A percentile compares a stretch with the other conserved stretches of the same genome.
Evolutionary conservation across 2,329 filamentous ascomycete genomes (phyloP).

Genomic region (Calcarisporium arbuscula): DNA sequence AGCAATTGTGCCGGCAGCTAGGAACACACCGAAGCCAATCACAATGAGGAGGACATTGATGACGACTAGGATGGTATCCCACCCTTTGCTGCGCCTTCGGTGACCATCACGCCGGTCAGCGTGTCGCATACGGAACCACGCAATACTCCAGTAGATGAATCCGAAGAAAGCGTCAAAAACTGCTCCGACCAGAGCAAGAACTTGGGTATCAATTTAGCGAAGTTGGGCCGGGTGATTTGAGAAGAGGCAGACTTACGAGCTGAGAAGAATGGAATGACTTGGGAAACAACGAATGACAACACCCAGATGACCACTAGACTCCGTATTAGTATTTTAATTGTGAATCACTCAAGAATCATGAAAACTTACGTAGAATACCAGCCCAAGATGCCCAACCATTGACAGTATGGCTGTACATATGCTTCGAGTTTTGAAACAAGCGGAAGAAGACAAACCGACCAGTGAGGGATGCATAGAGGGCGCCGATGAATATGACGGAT

Average conservation of each 20-base stretch:
- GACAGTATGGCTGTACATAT: slow-evolving; percentile 75
- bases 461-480: slow-evolving; percentile 84
- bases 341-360: too few relatives aligned
- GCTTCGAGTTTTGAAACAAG: slow-evolving; percentile 70
- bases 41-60: background rate
- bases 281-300: slow-evolving; percentile 85
- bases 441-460: slow-evolving; percentile 91
- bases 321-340: too few relatives aligned
- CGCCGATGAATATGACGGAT: slow-evolving; percentile 85
- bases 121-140: slow-evolving; percentile 69
- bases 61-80: background rate
- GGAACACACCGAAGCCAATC: background rate
- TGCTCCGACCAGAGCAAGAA: slow-evolving; percentile 72
- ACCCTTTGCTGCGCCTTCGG: background rate
- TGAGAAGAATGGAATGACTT: slow-evolving; percentile 90
- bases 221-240: too few relatives aligned
- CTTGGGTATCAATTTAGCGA: too few relatives aligned
- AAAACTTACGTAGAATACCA: slow-evolving; percentile 64
- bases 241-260: slow-evolving; percentile 61
- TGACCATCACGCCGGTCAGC: slow-evolving; percentile 52
- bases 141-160: slow-evolving; percentile 90
- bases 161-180: slow-evolving; percentile 91
- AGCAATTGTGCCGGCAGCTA: background rate
- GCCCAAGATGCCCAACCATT: slow-evolving; percentile 77
- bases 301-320: slow-evolving; percentile 69